These are phyloP conservation scores for Phytophthora niederhauseri DNA, from an alignment of 352 stramenopile species.

Conservation along the genomic window DNA sequence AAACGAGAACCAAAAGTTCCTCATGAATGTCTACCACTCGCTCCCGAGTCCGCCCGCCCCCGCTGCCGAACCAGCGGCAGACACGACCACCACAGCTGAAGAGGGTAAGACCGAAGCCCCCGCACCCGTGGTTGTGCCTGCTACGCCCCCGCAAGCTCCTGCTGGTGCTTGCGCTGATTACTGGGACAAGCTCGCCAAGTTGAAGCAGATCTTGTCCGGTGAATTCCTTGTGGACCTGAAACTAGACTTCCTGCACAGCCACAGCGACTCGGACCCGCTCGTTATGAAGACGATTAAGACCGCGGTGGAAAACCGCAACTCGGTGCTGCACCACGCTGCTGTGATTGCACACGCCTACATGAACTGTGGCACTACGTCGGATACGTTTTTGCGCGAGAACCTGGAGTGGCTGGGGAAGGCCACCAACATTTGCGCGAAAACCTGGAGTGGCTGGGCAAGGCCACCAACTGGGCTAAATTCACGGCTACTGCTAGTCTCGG, in stretches of 20 bases:
- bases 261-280: constrained; percentile 91
- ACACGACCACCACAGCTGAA: constrained; percentile 36
- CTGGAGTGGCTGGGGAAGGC: constrained; percentile 99
- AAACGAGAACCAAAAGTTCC: constrained; percentile 98
- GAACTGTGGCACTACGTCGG: constrained; percentile 97
- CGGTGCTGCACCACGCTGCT: constrained; percentile 97
- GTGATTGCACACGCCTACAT: constrained; percentile 98
- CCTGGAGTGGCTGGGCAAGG: constrained; percentile 99
- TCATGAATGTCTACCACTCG: constrained; percentile 91
- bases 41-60: constrained; percentile 69
- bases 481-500: constrained; percentile 98
- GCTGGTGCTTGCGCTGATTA: constrained; percentile 73
- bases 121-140: constrained; percentile 32
- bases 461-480: constrained; percentile 99
- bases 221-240: constrained; percentile 94
- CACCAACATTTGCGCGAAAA: constrained; percentile 98
- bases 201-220: constrained; percentile 88
- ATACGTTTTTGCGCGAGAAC: constrained; percentile 98
- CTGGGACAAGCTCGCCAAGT: constrained; percentile 81
- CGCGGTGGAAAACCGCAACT: constrained; percentile 95
- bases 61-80: constrained; percentile 27
- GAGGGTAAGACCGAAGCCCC: constrained; percentile 50
- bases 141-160: constrained; percentile 42
- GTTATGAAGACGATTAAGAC: constrained; percentile 96
- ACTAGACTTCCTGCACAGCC: constrained; percentile 93